These are phyloP conservation scores for Lenwebbia sp. DNA, from an alignment of 345 rosid genomes.

Conservation along the genomic window DNA sequence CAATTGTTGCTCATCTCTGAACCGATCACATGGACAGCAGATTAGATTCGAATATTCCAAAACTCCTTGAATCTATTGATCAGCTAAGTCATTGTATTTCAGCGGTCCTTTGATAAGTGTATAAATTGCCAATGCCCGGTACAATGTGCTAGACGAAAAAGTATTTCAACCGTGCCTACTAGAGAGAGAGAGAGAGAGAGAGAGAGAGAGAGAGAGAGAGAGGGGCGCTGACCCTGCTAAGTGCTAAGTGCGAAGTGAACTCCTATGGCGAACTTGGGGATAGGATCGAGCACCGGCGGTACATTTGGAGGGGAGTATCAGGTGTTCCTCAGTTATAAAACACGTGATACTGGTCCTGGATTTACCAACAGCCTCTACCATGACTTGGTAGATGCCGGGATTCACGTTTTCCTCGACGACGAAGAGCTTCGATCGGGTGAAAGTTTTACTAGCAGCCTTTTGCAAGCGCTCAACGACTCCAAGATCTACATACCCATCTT, in stretches of 20 bases:
- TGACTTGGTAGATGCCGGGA: background rate
- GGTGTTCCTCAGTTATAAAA: background rate
- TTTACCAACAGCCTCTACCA: background rate
- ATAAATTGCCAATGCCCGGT: too few relatives aligned
- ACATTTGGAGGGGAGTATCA: background rate
- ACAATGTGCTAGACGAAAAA: too few relatives aligned
- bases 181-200: background rate
- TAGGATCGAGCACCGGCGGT: too few relatives aligned
- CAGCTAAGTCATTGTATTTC: too few relatives aligned
- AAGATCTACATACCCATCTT: background rate
- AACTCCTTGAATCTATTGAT: too few relatives aligned
- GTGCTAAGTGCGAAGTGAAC: rapidly evolving
- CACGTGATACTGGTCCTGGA: background rate
- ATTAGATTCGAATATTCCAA: too few relatives aligned
- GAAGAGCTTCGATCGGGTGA: background rate
- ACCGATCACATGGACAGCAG: too few relatives aligned
- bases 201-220: background rate
- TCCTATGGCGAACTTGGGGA: background rate
- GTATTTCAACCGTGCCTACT: background rate
- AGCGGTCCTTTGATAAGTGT: too few relatives aligned
- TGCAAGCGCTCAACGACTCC: too few relatives aligned
- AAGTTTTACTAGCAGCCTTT: background rate
- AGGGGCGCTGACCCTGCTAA: background rate
- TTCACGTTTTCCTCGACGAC: background rate
- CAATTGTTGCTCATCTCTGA: too few relatives aligned